Evolutionary conservation across 805 yeast genomes (phyloP).

Genomic region (Candida vartiovaarae): DNA sequence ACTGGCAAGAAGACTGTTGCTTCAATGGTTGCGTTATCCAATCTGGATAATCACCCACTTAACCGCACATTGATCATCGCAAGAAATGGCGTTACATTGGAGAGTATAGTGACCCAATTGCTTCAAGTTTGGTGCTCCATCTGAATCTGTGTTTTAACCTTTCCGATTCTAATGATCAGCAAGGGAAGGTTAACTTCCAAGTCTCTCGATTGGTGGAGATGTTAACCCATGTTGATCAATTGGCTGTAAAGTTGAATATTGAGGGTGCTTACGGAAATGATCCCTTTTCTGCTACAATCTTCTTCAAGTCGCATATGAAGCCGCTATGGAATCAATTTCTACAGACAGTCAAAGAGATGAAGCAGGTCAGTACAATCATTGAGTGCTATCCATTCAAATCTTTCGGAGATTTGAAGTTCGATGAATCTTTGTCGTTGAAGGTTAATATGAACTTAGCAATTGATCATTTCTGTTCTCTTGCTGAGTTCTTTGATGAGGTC

Average conservation of each 20-base stretch:
- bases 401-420: neutral
- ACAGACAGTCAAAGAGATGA: neutral
- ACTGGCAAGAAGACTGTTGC: conserved; percentile 38
- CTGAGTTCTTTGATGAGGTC: conserved; percentile 19
- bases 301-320: conserved; percentile 23
- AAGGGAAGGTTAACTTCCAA: neutral
- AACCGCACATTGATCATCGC: conserved; percentile 11
- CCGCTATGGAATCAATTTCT: conserved; percentile 10
- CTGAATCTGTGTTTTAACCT: conserved; percentile 4
- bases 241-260: conserved; percentile 25
- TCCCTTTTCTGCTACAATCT: conserved; percentile 28
- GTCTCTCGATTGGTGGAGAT: conserved; percentile 11
- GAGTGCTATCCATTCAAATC: conserved; percentile 12
- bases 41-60: conserved; percentile 17
- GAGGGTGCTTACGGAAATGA: conserved; percentile 33
- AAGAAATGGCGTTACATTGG: conserved; percentile 2
- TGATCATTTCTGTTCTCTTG: conserved; percentile 12
- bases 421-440: neutral
- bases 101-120: neutral
- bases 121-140: neutral
- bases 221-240: conserved; percentile 22
- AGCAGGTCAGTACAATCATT: neutral
- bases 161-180: conserved; percentile 1
- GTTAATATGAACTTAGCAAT: neutral
- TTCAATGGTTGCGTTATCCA: conserved; percentile 16